Base-by-base conservation (phyloP, 2,329 filamentous ascomycete species). In the Capronia coronata region DNA sequence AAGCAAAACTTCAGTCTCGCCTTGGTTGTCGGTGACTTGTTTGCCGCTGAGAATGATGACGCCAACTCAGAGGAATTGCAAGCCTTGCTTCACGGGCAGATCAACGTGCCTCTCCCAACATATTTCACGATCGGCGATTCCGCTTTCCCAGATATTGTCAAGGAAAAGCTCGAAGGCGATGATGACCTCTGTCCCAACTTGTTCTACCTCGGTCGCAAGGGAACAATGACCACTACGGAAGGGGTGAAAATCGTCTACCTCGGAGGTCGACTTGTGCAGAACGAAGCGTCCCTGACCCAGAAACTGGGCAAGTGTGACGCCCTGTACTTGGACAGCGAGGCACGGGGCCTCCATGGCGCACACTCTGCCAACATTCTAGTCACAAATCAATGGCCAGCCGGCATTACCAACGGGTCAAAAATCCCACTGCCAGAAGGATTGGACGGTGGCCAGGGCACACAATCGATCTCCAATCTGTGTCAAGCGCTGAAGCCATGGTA, bases 1-100 rank as follows among this genome's bases (percentile, higher is more conserved):
- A 97, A 96, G 70, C 93, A 96, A 64, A 78, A 76, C 62, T 97
- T 98, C 66, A 77, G 86, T 11, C 85, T 96, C 61, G 89, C 87
- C 13, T 81, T 98, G 48, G 72, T 95, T 25, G 80, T 82, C 8
- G 93, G 93, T 47, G 85, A 96, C 63, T 75, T 97, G 5, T 97
- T 97, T 63, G 27, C 29, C 3, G n/a, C 44, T 13, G 72, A 76
- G 14, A 69, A 76, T 37, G 70, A 74, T 19, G 60, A 65, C 3
- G 61, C 63, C 38, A 66, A 68, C 25, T 63, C 64, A 1, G 75
- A 82, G 39, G 74, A 79, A 10, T 68, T 93, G 3, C 70, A 74
- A 9, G 75, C 78, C 8, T 76, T 98, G 2, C 68, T 97, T 1
- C 69, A 78, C 21, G 88, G 88, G n/a, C 74, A 78, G 9, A 82